Conservation (phyloP, 1,284 basidiomycete genomes). For the Cutaneotrichosporon cavernicola region DNA sequence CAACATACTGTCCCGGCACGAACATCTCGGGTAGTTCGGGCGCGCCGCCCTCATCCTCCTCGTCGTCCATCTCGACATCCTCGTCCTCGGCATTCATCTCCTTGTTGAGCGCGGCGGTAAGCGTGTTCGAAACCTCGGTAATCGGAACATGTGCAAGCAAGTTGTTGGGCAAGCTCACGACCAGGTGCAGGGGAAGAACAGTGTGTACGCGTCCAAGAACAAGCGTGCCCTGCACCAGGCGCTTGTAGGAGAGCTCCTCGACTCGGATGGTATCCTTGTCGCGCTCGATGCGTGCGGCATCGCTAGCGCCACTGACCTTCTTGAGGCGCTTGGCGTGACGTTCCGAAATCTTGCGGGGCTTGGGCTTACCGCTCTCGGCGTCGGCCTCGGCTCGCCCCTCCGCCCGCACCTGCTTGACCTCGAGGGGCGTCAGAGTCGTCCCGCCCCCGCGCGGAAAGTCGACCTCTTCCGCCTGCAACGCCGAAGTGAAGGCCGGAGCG, state of each 20-base stretch:
- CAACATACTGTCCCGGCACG: conserved; percentile 78
- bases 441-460: conserved; percentile 91
- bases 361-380: conserved; percentile 58
- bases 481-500: conserved; percentile 49
- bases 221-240: conserved; percentile 78
- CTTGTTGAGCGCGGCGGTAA: conserved; percentile 63
- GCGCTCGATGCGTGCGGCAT: conserved; percentile 55
- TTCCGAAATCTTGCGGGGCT: conserved; percentile 39
- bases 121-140: conserved; percentile 82
- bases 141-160: conserved; percentile 93
- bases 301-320: conserved; percentile 50
- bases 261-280: conserved; percentile 56
- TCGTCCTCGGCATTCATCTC: conserved; percentile 54
- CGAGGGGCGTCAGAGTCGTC: conserved; percentile 75
- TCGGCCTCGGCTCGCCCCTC: conserved; percentile 84
- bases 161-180: conserved; percentile 92
- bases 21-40: conserved; percentile 77
- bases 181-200: conserved; percentile 83
- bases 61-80: conserved; percentile 44
- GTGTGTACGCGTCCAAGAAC: conserved; percentile 82
- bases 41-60: conserved; percentile 56
- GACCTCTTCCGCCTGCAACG: conserved; percentile 67
- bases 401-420: conserved; percentile 78
- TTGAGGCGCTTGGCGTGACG: conserved; percentile 52
- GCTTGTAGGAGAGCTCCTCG: conserved; percentile 95